Conservation (phyloP, 306 rosid genomes). For the Lagenaria siceraria region DNA sequence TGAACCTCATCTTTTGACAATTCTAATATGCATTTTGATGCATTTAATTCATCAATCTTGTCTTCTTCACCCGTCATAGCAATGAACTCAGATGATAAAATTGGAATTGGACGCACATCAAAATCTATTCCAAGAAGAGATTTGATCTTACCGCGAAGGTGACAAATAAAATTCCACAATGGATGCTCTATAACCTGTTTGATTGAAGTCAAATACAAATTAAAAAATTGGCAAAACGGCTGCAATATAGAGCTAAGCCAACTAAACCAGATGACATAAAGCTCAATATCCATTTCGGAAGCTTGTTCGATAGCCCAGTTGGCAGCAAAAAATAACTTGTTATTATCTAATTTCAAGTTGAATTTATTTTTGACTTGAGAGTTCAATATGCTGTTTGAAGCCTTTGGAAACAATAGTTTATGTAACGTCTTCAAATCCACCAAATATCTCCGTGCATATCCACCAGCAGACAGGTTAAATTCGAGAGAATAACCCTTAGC, state of each 20-base stretch:
- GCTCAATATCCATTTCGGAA: conserved; percentile 42
- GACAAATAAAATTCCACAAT: conserved; percentile 47
- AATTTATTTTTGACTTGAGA: conserved; percentile 13
- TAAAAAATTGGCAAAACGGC: conserved; percentile 42
- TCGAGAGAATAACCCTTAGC: conserved; percentile 14
- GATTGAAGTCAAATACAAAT: conserved; percentile 21
- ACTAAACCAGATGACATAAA: conserved; percentile 50
- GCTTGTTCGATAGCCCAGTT: conserved; percentile 81
- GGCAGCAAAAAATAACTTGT: conserved; percentile 67
- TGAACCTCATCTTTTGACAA: conserved; percentile 3
- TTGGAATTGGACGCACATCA: conserved; percentile 36
- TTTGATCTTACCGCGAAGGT: conserved; percentile 10
- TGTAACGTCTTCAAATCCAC: conserved; percentile 26
- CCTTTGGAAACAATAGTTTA: conserved; percentile 35
- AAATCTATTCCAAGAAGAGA: conserved; percentile 15
- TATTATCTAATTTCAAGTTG: conserved; percentile 26
- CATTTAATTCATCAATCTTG: conserved; percentile 16
- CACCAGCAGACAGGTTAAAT: conserved; percentile 10
- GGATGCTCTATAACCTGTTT: conserved; percentile 45
- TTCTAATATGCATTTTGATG: conserved; percentile 14
- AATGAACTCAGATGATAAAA: conserved; percentile 45
- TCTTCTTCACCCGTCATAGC: conserved; percentile 25
- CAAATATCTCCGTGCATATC: conserved; percentile 15
- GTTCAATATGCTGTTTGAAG: conserved; percentile 16
- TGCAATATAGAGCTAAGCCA: conserved; percentile 48